Base-by-base conservation (phyloP, 2,329 filamentous ascomycete genomes). In the Arthrobotrys pseudoclavata region DNA sequence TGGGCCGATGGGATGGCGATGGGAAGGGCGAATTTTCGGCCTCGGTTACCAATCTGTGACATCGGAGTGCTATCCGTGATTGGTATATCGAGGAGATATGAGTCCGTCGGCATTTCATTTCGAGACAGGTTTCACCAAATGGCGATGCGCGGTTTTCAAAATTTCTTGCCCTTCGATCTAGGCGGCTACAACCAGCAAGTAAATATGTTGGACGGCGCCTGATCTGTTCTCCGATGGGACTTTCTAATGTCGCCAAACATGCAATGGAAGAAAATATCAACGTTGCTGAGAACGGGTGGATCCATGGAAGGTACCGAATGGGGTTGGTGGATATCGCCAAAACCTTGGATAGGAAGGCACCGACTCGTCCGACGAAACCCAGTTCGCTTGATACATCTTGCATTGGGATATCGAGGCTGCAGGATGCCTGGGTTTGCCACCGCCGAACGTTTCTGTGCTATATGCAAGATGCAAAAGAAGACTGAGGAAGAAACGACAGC, bases 291-390 rank as follows among this genome's bases (percentile, higher is more conserved):
- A 70, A 42, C 72, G 72, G 72, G 37, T 76, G 66, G 66, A 76
- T 26, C 55, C 55, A 60, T 60, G 55, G 55, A 18, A 57, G 60
- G 18, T 61, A 63, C 72, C 61, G 57, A 76, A 76, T 70, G 50
- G 50, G 72, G 72, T 76, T 76, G 72, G 72, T 70, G 72, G 64
- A 52, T 70, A 68, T 76, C 72, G 66, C 72, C 72, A 69, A 69
- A 62, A 29, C 50, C 72, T 53, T 55, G 37, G 50, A 60, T 66
- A 57, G 72, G 72, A 76, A 76, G 72, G 72, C 66, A 76, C 22
- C 40, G 62, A 62, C 69, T 47, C 52, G 53, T 62, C 53, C 71
- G 53, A 64, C 53, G 67, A 70, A 69, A 61, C 45, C 34, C 31
- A 70, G 45, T 61, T 55, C 42, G 67, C 40, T 55, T 52, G 62